A percentile compares a stretch with the other conserved stretches of the same genome.
Conservation (phyloP, 2,329 filamentous ascomycete species). For the Aspergillus sp. region DNA sequence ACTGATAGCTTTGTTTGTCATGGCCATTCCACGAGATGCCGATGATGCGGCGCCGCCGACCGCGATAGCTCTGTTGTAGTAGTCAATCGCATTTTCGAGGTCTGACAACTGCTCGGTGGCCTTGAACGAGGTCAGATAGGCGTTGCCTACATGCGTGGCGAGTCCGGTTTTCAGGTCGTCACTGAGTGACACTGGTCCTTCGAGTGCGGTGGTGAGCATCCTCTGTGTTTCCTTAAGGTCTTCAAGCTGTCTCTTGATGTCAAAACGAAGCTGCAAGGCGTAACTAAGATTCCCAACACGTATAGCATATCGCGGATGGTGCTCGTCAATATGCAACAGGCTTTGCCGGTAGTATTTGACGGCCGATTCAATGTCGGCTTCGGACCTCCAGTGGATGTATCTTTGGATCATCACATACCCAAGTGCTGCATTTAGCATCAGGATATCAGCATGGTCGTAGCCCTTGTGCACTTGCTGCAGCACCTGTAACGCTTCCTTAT, state of each 20-base stretch:
- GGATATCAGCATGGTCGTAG: slow-evolving; percentile 1
- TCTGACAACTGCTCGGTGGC: neutral
- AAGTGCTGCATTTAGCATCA: slow-evolving; percentile 3
- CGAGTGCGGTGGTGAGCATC: neutral
- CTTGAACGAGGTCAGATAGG: neutral
- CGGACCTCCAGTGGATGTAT: slow-evolving; percentile 1
- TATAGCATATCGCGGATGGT: neutral
- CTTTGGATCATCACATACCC: slow-evolving; percentile 4
- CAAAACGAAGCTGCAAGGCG: slow-evolving; percentile 3
- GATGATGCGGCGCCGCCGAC: neutral
- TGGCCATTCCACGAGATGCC: neutral
- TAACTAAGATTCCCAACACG: neutral
- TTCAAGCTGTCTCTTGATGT: neutral
- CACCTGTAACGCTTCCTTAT: neutral
- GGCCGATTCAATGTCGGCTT: slow-evolving; percentile 1
- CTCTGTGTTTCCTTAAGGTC: slow-evolving; percentile 4
- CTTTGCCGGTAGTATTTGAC: slow-evolving; percentile 2
- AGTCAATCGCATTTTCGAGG: neutral
- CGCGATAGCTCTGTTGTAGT: neutral
- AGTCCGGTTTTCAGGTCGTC: neutral
- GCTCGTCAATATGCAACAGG: neutral
- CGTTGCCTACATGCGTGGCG: neutral
- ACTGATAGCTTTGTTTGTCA: neutral
- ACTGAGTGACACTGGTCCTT: neutral
- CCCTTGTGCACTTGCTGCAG: neutral